A percentile compares a stretch with the other conserved stretches of the same genome.
Conservation (phyloP, 139 green algal genomes). For the Chlorella ohadii region DNA sequence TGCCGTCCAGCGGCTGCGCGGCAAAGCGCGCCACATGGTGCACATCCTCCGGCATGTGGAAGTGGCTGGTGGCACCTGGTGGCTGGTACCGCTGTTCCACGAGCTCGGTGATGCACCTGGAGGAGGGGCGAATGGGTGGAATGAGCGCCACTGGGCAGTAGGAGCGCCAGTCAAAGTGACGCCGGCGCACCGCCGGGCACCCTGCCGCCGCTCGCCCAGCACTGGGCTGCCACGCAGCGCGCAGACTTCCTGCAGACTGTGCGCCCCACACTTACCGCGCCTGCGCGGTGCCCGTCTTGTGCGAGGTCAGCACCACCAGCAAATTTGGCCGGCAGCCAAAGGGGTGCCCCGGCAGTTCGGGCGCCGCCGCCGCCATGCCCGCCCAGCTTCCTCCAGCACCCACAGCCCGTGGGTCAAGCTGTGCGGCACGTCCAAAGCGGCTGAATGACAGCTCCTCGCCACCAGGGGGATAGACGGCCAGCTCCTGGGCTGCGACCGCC, state of each 20-base stretch:
- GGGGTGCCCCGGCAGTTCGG: too few species aligned
- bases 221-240: neutral
- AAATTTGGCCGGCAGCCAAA: neutral
- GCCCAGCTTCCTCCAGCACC: neutral
- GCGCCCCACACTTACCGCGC: neutral
- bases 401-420: too few species aligned
- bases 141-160: too few species aligned
- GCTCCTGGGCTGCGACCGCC: too few species aligned
- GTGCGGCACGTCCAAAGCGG: too few species aligned
- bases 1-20: neutral
- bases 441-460: too few species aligned
- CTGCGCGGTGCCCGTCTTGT: slow-evolving; percentile 19
- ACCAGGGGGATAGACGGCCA: too few species aligned
- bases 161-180: too few species aligned
- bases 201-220: too few species aligned
- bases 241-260: neutral
- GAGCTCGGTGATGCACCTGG: slow-evolving; percentile 27
- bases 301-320: neutral
- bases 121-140: too few species aligned
- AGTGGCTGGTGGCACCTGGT: neutral
- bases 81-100: slow-evolving; percentile 8
- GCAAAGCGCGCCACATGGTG: slow-evolving; percentile 3
- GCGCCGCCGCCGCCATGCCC: neutral
- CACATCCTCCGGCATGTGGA: slow-evolving; percentile 4
- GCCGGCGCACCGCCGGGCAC: too few species aligned